Evolutionary conservation across 2,329 filamentous ascomycete genomes (phyloP).

Genomic region (Ophiostoma novo-ulmi): DNA sequence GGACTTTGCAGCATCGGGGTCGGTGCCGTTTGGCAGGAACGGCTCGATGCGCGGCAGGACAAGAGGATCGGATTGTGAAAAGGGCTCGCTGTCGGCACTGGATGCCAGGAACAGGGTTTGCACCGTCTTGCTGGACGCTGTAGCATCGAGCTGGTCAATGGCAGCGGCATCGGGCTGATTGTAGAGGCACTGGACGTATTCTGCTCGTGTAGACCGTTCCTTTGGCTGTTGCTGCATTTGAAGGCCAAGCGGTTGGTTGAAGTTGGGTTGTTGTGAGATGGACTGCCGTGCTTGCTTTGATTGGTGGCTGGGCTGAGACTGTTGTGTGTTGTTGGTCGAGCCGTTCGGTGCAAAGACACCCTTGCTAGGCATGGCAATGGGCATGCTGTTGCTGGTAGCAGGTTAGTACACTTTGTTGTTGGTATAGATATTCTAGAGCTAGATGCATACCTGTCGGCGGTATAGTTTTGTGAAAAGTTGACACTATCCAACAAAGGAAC

Average conservation of each 20-base stretch:
- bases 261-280: slow-evolving; percentile 17
- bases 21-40: slow-evolving; percentile 75
- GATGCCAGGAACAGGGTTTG: slow-evolving; percentile 58
- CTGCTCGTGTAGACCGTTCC: background rate
- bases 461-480: slow-evolving; percentile 45
- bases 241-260: slow-evolving; percentile 16
- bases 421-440: background rate
- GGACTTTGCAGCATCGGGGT: slow-evolving; percentile 79
- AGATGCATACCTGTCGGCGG: slow-evolving; percentile 38
- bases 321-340: background rate
- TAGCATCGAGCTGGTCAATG: slow-evolving; percentile 55
- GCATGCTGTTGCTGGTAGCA: slow-evolving; percentile 10
- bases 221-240: slow-evolving; percentile 27
- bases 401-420: background rate
- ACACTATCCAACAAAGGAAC: slow-evolving; percentile 47
- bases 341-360: slow-evolving; percentile 18
- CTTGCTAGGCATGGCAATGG: slow-evolving; percentile 14
- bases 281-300: slow-evolving; percentile 20
- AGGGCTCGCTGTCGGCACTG: slow-evolving; percentile 47
- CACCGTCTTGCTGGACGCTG: slow-evolving; percentile 53
- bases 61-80: slow-evolving; percentile 64
- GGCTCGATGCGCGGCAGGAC: slow-evolving; percentile 78
- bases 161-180: slow-evolving; percentile 52
- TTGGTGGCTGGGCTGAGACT: background rate
- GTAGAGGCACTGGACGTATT: slow-evolving; percentile 49